A percentile compares a stretch with the other conserved stretches of the same genome.
Evolutionary conservation across 805 yeast species (phyloP).

Genomic region (Tetrapisispora iriomotensis): DNA sequence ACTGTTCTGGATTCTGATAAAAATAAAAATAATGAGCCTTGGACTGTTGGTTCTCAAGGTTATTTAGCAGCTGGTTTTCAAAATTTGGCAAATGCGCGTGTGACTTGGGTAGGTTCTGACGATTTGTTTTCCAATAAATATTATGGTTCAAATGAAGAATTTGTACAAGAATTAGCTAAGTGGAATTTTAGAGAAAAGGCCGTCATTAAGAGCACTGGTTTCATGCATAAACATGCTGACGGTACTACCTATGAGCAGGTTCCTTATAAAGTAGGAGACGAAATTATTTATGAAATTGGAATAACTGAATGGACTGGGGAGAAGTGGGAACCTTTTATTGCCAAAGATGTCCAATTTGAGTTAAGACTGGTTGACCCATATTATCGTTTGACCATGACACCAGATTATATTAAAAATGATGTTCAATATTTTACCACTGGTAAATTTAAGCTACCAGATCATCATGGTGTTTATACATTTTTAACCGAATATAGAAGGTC

Average conservation of each 20-base stretch:
- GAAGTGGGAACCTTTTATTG: slow-evolving; percentile 62
- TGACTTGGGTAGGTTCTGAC: slow-evolving; percentile 69
- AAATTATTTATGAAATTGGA: slow-evolving; percentile 43
- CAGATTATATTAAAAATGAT: slow-evolving; percentile 32
- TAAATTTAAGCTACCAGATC: slow-evolving; percentile 76
- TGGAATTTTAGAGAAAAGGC: slow-evolving; percentile 73
- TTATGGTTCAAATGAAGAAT: slow-evolving; percentile 29
- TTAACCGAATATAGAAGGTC: slow-evolving; percentile 65
- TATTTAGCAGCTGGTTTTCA: slow-evolving; percentile 70
- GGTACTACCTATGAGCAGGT: slow-evolving; percentile 33
- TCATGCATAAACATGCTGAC: slow-evolving; percentile 43
- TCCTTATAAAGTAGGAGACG: slow-evolving; percentile 69
- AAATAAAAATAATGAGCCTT: slow-evolving; percentile 50
- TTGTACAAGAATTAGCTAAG: slow-evolving; percentile 38
- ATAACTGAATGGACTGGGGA: slow-evolving; percentile 41
- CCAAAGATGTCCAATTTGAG: slow-evolving; percentile 67
- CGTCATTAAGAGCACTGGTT: slow-evolving; percentile 47
- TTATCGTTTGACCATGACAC: slow-evolving; percentile 60
- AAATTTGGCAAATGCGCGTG: slow-evolving; percentile 67
- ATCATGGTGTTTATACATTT: slow-evolving; percentile 93
- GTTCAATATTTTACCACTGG: slow-evolving; percentile 43
- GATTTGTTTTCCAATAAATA: slow-evolving; percentile 38
- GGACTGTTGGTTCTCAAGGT: slow-evolving; percentile 80
- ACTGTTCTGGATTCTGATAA: slow-evolving; percentile 27
- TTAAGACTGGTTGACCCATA: slow-evolving; percentile 91